Conservation (phyloP, 371 early-diverging fungal species). For the Lichtheimia ramosa region DNA sequence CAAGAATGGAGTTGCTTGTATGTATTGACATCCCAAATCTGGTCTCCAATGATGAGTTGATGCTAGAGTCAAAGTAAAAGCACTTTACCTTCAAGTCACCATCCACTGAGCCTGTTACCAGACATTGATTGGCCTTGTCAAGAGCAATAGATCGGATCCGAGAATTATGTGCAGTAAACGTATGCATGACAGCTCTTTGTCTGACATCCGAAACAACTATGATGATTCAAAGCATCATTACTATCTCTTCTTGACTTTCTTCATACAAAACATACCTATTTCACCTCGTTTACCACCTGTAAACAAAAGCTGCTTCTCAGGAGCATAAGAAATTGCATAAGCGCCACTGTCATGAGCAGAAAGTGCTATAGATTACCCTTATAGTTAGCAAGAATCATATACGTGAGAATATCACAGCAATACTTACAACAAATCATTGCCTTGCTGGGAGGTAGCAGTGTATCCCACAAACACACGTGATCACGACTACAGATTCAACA, state of each 20-base stretch:
- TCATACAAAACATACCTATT: conserved; percentile 51
- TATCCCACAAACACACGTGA: conserved; percentile 80
- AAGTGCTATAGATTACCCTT: conserved; percentile 24
- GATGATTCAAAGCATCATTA: background rate
- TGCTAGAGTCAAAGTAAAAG: background rate
- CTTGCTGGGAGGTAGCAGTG: conserved; percentile 65
- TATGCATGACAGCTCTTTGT: conserved; percentile 65
- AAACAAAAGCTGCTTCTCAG: conserved; percentile 60
- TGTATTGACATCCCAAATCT: conserved; percentile 71
- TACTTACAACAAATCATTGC: conserved; percentile 59
- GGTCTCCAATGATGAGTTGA: conserved; percentile 3
- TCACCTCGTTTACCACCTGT: conserved; percentile 80
- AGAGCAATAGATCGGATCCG: conserved; percentile 69
- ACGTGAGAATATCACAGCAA: background rate
- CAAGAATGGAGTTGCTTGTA: conserved; percentile 53
- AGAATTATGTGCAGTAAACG: conserved; percentile 71
- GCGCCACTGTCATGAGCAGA: conserved; percentile 61
- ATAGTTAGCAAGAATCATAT: background rate
- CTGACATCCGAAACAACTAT: conserved; percentile 76
- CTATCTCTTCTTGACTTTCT: background rate
- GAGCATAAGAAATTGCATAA: conserved; percentile 67
- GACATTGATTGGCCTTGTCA: conserved; percentile 52
- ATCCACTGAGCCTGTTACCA: conserved; percentile 68
- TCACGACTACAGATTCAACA: conserved; percentile 24
- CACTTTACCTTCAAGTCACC: conserved; percentile 58